Evolutionary conservation across 163 green algal genomes (phyloP), one percentile per base, ranked within the genome.

Genomic region (Smithsoniella earleae): DNA sequence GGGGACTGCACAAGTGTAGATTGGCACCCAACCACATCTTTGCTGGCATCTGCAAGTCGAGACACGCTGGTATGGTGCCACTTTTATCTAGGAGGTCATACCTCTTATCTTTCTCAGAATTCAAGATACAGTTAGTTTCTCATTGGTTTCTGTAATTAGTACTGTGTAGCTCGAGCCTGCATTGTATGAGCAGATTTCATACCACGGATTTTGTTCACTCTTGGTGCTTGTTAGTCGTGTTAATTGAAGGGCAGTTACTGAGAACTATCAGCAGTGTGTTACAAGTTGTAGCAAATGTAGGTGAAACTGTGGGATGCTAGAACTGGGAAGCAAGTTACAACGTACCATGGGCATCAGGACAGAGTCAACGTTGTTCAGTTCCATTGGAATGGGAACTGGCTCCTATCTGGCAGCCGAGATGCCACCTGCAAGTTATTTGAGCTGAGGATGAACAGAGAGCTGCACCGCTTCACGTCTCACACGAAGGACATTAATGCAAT

Each of bases 261-360:
- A n/a, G n/a, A n/a, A n/a, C n/a, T n/a, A n/a, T n/a, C n/a, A n/a
- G n/a, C n/a, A n/a, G n/a, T n/a, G n/a, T n/a, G n/a, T n/a, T n/a
- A n/a, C n/a, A n/a, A n/a, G n/a, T n/a, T n/a, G n/a, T n/a, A n/a
- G n/a, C n/a, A n/a, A n/a, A 38, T 69, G 25, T 13, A 69, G 58
- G 58, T 69, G 16, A 69, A 69, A 38, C 25, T 69, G 3, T 69
- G 58, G 58, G 58, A 69, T 69, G 58, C 58, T 38, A 30, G 58
- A 43, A 13, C 3, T 13, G 58, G 58, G 8, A 34, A 69, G 5
- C 58, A 69, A 36, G 25, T 69, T n/a, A 69, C 58, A 36, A 69
- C 58, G 34, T 69, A 69, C 43, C 58, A 69, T 69, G 58, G 58
- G 10, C 58, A 69, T 38, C 58, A 69, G 16, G 58, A 69, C 34